Percentiles rank a stretch among this genome's conserved stretches.
These are phyloP conservation scores for Blastomyces emzantsi DNA, from an alignment of 2,329 filamentous ascomycete genomes.

Conservation along the genomic window DNA sequence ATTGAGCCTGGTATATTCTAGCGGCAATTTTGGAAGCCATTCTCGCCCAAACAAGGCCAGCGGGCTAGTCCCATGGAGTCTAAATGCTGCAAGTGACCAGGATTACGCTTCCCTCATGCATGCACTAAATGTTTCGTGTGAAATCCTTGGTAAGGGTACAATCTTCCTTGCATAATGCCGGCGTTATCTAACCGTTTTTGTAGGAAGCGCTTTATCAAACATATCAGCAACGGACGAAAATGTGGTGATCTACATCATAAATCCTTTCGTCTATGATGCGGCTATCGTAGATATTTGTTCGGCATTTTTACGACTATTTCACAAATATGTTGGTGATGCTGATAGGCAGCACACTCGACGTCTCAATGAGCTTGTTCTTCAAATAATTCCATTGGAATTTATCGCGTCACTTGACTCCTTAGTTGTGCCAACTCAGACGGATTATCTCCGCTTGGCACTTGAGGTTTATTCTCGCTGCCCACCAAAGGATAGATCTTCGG, in stretches of 20 bases:
- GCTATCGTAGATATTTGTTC: slow-evolving; percentile 46
- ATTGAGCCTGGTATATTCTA: slow-evolving; percentile 47
- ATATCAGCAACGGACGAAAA: slow-evolving; percentile 30
- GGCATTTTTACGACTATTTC: slow-evolving; percentile 49
- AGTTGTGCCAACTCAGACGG: slow-evolving; percentile 42
- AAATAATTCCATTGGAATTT: slow-evolving; percentile 49
- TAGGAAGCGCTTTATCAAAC: slow-evolving; percentile 30
- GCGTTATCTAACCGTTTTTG: slow-evolving; percentile 11
- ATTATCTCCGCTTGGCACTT: slow-evolving; percentile 44
- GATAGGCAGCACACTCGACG: slow-evolving; percentile 25
- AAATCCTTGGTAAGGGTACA: slow-evolving; percentile 29
- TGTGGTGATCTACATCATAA: slow-evolving; percentile 51
- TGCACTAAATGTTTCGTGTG: slow-evolving; percentile 27
- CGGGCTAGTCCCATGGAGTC: slow-evolving; percentile 33
- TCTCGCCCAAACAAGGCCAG: slow-evolving; percentile 35
- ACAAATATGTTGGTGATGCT: slow-evolving; percentile 41
- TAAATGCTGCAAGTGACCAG: slow-evolving; percentile 20
- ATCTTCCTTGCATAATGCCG: neutral
- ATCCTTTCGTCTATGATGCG: slow-evolving; percentile 43
- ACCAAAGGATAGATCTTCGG: slow-evolving; percentile 29
- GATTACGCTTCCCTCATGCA: slow-evolving; percentile 30
- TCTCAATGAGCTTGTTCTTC: slow-evolving; percentile 45
- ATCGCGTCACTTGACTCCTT: slow-evolving; percentile 45
- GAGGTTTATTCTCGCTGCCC: slow-evolving; percentile 52
- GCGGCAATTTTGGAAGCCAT: slow-evolving; percentile 49